Evolutionary conservation across 768 basidiomycete species (phyloP).

Genomic region (Mycena amicta): DNA sequence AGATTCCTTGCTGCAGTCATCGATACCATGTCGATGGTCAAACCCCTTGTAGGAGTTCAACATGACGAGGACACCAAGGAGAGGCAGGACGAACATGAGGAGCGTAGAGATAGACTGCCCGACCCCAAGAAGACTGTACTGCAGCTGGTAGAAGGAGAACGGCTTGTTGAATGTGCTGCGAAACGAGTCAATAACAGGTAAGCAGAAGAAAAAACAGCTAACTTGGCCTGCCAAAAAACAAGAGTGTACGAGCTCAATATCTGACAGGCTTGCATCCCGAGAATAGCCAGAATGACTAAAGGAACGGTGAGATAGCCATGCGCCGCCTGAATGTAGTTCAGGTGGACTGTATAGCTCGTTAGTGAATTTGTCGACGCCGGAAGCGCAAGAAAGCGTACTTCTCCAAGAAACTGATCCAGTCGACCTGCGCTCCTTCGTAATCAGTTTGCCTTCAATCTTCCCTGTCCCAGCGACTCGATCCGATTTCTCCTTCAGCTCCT

Average conservation of each 20-base stretch:
- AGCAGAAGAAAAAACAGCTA: neutral
- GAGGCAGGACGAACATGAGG: constrained; percentile 47
- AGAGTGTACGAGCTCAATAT: constrained; percentile 68
- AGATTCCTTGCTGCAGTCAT: constrained; percentile 64
- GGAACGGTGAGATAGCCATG: constrained; percentile 53
- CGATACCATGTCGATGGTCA: constrained; percentile 57
- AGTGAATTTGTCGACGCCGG: neutral
- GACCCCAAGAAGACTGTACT: constrained; percentile 66
- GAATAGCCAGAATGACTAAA: constrained; percentile 46
- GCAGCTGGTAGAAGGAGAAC: constrained; percentile 62
- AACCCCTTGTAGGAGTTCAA: constrained; percentile 38
- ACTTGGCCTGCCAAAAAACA: constrained; percentile 74
- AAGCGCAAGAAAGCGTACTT: constrained; percentile 35
- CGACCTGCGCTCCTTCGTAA: constrained; percentile 64
- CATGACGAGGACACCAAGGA: neutral
- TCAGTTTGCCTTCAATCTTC: constrained; percentile 66
- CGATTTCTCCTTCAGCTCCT: constrained; percentile 40
- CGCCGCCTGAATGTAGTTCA: constrained; percentile 59
- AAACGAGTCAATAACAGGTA: neutral
- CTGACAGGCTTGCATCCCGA: constrained; percentile 63
- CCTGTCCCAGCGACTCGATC: constrained; percentile 50
- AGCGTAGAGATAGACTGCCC: constrained; percentile 59
- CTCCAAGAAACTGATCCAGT: constrained; percentile 60
- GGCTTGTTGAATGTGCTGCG: constrained; percentile 49
- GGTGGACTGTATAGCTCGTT: constrained; percentile 50